A percentile compares a stretch with the other conserved stretches of the same genome.
phyloP scores from a whole-genome alignment of 2,329 filamentous ascomycete species.

The Verticillium tricorpus region DNA sequence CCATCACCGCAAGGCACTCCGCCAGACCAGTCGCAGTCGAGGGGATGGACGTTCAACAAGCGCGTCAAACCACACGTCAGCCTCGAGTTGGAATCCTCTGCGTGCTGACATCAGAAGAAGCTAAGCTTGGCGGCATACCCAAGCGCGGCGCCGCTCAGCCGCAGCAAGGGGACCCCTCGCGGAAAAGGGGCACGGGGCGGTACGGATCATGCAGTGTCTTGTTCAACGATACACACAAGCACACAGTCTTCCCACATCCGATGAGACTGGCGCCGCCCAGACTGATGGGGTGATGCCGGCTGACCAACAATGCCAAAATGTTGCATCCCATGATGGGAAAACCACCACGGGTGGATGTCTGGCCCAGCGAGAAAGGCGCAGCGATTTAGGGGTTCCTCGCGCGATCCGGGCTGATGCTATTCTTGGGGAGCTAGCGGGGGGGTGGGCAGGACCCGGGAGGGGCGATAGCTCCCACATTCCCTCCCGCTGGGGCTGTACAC shows the following conservation, averaged over 20 bases:
- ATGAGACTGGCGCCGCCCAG: not conserved
- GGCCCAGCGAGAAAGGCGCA: not conserved
- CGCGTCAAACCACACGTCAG: not conserved
- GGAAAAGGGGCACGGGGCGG: not conserved
- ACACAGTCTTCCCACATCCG: not conserved
- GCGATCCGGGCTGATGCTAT: slow-evolving; percentile 8
- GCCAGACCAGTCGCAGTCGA: not conserved
- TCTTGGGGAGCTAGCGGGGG: slow-evolving; percentile 10
- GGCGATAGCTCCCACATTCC: slow-evolving; percentile 9
- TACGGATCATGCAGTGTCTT: not conserved
- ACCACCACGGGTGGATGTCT: not conserved
- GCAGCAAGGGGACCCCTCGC: not conserved
- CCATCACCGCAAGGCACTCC: not conserved
- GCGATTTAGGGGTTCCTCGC: not conserved
- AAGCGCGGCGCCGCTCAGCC: not conserved
- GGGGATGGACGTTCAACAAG: not conserved
- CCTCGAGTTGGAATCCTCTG: not conserved
- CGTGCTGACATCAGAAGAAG: not conserved
- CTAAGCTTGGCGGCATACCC: not conserved
- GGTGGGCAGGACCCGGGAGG: slow-evolving; percentile 4
- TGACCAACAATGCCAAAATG: not conserved
- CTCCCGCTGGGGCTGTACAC: slow-evolving; percentile 12
- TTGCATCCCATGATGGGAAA: not conserved
- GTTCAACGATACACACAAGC: not conserved
- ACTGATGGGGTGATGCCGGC: not conserved